Evolutionary conservation across 1,139 yeast genomes (phyloP).

Genomic region (Williopsis jadinii): DNA sequence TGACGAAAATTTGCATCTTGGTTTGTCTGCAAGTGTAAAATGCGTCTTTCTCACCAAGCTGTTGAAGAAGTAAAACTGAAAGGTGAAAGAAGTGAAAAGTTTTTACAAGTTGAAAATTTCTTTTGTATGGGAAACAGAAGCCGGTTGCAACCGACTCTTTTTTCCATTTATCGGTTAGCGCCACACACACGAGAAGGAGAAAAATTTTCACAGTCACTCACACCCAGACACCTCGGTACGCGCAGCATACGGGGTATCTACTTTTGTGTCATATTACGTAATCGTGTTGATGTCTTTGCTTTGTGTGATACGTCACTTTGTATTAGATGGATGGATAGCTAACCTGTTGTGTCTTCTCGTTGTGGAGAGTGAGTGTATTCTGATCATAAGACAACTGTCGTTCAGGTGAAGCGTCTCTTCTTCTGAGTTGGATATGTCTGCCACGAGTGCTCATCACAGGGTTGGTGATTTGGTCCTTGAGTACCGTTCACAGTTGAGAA

Average conservation of each 20-base stretch:
- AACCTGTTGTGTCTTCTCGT: too few relatives aligned
- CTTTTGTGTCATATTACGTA: too few relatives aligned
- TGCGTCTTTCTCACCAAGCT: constrained; percentile 25
- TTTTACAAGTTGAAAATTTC: background rate
- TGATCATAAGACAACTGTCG: too few relatives aligned
- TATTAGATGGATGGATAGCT: too few relatives aligned
- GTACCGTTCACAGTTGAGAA: constrained; percentile 3
- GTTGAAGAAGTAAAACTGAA: constrained; percentile 1
- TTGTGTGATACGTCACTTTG: too few relatives aligned
- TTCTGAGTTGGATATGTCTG: too few relatives aligned
- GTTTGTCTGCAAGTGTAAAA: constrained; percentile 33
- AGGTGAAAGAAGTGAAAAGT: background rate
- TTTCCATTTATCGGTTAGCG: too few relatives aligned
- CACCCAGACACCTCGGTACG: constrained; percentile 3
- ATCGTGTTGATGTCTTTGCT: too few relatives aligned
- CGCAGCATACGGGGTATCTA: too few relatives aligned
- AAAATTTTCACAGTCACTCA: constrained; percentile 7
- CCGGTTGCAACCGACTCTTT: background rate
- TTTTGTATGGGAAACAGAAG: background rate
- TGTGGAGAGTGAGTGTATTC: too few relatives aligned
- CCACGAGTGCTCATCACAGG: too few relatives aligned
- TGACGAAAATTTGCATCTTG: constrained; percentile 97
- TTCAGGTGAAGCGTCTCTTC: too few relatives aligned
- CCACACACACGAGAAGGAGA: background rate
- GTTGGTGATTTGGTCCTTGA: constrained; percentile 9